phyloP scores from a whole-genome alignment of 805 yeast species.

The Starmera quercuum region DNA sequence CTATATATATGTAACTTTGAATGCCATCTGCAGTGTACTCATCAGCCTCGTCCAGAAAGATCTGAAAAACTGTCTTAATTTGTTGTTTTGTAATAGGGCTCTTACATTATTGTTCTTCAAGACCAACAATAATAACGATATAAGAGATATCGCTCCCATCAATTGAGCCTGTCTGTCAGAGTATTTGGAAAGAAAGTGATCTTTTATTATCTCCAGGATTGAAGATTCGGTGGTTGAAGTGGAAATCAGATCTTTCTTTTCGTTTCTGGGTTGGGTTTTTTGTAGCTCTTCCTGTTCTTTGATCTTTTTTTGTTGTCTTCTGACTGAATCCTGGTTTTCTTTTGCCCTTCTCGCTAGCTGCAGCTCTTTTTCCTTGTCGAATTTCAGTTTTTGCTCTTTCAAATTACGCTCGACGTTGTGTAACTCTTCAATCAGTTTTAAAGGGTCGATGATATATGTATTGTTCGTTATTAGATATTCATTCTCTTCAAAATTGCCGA shows the following conservation, averaged over 20 bases:
- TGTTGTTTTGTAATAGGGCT: conserved; percentile 2
- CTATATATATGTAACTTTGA: conserved; percentile 19
- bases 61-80: conserved; percentile 4
- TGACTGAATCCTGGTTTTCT: neutral
- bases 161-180: no score
- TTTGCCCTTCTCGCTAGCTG: conserved; percentile 3
- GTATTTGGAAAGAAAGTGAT: no score
- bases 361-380: conserved; percentile 8
- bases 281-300: neutral
- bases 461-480: conserved; percentile 14
- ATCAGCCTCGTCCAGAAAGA: conserved; percentile 10
- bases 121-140: neutral
- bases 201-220: no score
- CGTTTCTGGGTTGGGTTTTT: neutral
- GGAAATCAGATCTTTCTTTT: neutral
- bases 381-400: no score
- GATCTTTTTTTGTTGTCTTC: neutral
- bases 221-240: no score
- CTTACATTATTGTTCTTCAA: neutral
- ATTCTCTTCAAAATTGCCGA: conserved; percentile 11
- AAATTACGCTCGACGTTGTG: conserved; percentile 4
- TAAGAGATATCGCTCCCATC: no score
- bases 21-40: conserved; percentile 16
- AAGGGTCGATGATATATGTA: conserved; percentile 9
- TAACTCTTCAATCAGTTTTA: conserved; percentile 8